Base-by-base conservation (phyloP, 225 moss, liverwort and hornwort genomes). In the Physcomitrium patens region DNA sequence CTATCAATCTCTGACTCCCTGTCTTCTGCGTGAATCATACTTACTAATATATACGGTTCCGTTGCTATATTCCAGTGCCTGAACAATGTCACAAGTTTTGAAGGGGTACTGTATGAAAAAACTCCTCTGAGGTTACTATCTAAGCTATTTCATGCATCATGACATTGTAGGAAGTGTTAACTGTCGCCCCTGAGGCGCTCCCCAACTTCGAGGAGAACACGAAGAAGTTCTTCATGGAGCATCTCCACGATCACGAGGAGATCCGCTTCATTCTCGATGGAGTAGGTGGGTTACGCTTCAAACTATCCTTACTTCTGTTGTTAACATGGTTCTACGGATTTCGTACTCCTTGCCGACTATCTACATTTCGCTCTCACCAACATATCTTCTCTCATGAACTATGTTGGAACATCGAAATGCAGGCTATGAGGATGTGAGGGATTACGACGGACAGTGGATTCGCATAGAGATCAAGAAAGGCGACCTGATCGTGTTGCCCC, bases 261-360 rank as follows among this genome's bases (percentile, higher is more conserved):
- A 91, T 91, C 52, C 86, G 91, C 18, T 91, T 91, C 69, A 84
- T 91, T 69, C 79, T 91, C 52, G 91, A 85, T 20, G 91, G 91
- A 63, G 69, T 82, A 9, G 84, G 90, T 91, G 46, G 13, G 82
- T 67, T 22, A 31, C 31, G 2, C 31, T 31, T 31, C 31, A 31
- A 2, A 31, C 5, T 31, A 31, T 31, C 31, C 31, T 31, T 31
- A 5, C 31, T 5, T 31, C 31, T 31, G 31, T 2, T 31, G 31
- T 2, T 31, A 31, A 31, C 31, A 31, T 5, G 31, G 31, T 2
- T 31, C 31, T 31, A 31, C 31, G 31, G 31, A 31, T 31, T 31
- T 31, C 5, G 31, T 31, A 31, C 31, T 31, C 31, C 31, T 2
- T 31, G 31, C 31, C 5, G 31, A 31, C 31, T 31, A 31, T 31